Base-by-base conservation (phyloP, 805 yeast species). In the Nematodospora valgi region DNA sequence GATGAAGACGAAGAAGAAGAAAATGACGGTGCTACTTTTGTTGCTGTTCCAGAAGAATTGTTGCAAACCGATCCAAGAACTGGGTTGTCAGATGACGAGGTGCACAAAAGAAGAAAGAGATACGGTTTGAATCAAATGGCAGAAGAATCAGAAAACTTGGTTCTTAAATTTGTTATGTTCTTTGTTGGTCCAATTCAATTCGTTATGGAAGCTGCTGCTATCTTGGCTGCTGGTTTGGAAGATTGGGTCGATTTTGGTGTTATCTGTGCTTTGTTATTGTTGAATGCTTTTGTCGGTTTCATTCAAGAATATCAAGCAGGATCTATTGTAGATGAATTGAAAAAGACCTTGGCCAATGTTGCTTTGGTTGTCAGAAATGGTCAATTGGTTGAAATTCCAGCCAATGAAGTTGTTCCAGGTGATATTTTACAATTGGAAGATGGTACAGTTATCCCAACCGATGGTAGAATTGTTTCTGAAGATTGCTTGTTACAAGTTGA, bases 231-330 rank as follows among this genome's bases (percentile, higher is more conserved):
- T 49, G 96, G 95, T 81, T 76, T 86, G 56, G 86, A 86, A 72
- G 96, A 89, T 74, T 88, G 96, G 96, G 96, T 88, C 59, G 96
- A 88, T 78, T 88, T 88, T 75, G 96, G 97, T 80, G 97, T 88
- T 64, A 88, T 88, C 62, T 80, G 86, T 68, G 96, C 83, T 70
- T 71, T 88, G 54, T 74, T 88, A 54, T 52, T 81, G 65, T 78
- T 88, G 62, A 88, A 88, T 70, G 96, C 96, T 47, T 70, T 72
- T 56, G 96, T 88, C 64, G 97, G 97, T 78, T 88, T 88, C 81
- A 75, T 86, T 52, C 97, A 88, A 75, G 97, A 88, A 71, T 89
- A 72, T 83, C 96, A 88, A 72, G 97, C 97, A 49, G 96, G 96
- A 75, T 87, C 96, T 45, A 88, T 88, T 76, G 96, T 88, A 52